Evolutionary conservation across 495 filamentous ascomycete species (phyloP), one percentile per base, ranked within the genome.

Genomic region (Annulohypoxylon moriforme): DNA sequence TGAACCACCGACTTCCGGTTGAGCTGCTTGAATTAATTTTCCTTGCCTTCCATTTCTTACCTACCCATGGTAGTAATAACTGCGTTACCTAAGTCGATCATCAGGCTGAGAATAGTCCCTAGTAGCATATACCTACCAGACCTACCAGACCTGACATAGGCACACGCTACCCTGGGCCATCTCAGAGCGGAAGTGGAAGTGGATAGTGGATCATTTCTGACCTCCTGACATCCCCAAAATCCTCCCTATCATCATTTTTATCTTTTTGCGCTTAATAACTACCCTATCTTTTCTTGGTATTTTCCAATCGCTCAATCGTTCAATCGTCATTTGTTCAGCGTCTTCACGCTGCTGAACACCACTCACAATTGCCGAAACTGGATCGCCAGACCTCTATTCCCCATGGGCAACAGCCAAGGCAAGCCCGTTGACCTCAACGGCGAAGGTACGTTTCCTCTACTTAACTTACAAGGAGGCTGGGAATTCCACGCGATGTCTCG

Each of bases 361-460:
- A 58, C 16, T 31, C 46, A 60, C 4, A 52, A 50, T 57, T 58
- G 61, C 53, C 50, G 62, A 68, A 65, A 36, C 53, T 46, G 56
- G 40, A 57, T 33, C 38, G 56, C 38, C 22, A 42, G 59, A 44
- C 55, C 34, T 31, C 44, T 7, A 10, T 71, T 76, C 59, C 68
- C 67, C 36, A 99, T 99, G 96, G 96, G 96, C 77, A 98, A 99
- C 80, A 89, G 88, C 75, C 93, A 93, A 78, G 96, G 96, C 78
- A 98, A 97, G 80, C 94, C 91, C 78, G 89, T 98, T 81, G 89
- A 92, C 76, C 91, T 94, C 83, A 92, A 91, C 79, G 94, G 97
- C 84, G 93, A 97, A 87, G 92, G 94, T 98, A 82, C 76, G 92
- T 88, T 50, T 71, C 46, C 72, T 4, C 53, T 33, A 27, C n/a